Base-by-base conservation (phyloP, 345 rosid genomes). In the Gossypium herbaceum region DNA sequence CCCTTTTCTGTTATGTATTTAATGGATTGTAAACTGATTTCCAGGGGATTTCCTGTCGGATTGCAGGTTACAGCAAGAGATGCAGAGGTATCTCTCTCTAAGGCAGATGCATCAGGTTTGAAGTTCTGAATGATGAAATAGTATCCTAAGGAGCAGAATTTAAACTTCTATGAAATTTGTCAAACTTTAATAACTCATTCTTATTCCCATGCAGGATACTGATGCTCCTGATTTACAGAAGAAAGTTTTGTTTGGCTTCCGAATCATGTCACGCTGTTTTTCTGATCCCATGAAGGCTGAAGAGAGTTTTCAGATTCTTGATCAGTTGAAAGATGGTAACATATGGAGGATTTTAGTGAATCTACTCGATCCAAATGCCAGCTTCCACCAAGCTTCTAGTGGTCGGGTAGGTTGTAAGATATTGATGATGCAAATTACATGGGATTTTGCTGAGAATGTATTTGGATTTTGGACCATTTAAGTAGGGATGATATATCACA, bases 1-100 rank as follows among this genome's bases (percentile, higher is more conserved):
- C 54, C 17, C 60, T 75, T 59, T 77, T 63, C 51, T 47, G 27
- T 56, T 83, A 80, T 75, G 71, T 78, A 77, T 82, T 81, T 80
- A 71, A 73, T 80, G 73, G 73, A 76, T 68, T 81, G 66, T 78
- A 75, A 72, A 78, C 83, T 87, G 78, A 85, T 71, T 61, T 82
- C 81, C 69, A 66, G 80, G 70, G 82, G 60, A 17, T 82, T 76
- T 88, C 76, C 79, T 81, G 78, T 85, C 75, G 82, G 62, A 80
- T 83, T 87, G 83, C 90, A 96, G 99, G 92, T 87, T 92, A 86
- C 98, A 96, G 78, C 97, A 89, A 82, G 99, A 96, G 88, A 91
- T 93, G 97, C 97, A 85, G 90, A 89, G 76, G 76, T 96, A 93
- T 82, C 82, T 93, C 68, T 86, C 88, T 48, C 81, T 93, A 68